These are phyloP conservation scores for Colletotrichum tropicicola DNA, from an alignment of 2,329 filamentous ascomycete genomes.

Conservation along the genomic window DNA sequence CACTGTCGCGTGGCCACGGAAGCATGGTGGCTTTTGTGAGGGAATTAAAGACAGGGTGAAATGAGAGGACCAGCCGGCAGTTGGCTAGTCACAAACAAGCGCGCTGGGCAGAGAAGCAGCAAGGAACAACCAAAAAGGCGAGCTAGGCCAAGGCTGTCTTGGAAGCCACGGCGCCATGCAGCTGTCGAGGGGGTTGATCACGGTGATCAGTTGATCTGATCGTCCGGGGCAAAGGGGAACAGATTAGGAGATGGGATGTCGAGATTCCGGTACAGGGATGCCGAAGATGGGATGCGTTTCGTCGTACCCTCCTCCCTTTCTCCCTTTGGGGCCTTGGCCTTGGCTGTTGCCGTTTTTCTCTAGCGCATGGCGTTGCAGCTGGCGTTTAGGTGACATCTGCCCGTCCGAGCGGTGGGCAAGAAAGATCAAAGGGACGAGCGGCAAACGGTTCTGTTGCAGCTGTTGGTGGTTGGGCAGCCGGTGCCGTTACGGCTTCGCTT, in stretches of 20 bases:
- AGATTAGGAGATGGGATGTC: conserved; percentile 14
- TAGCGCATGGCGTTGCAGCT: conserved; percentile 13
- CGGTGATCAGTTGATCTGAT: conserved; percentile 26
- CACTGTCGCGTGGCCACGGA: conserved; percentile 7
- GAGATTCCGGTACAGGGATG: conserved; percentile 14
- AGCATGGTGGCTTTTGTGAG: background rate
- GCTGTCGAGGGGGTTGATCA: conserved; percentile 8
- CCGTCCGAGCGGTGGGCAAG: conserved; percentile 11
- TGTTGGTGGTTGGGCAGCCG: background rate
- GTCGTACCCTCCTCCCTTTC: background rate
- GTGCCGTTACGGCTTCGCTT: background rate
- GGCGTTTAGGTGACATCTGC: conserved; percentile 2
- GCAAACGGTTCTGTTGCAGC: background rate
- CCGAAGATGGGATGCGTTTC: background rate
- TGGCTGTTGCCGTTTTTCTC: background rate
- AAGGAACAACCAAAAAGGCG: background rate
- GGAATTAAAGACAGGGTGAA: background rate
- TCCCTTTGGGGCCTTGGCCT: background rate
- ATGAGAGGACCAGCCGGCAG: conserved; percentile 6
- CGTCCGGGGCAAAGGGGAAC: conserved; percentile 9
- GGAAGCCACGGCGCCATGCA: conserved; percentile 11
- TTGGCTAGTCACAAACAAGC: conserved; percentile 1
- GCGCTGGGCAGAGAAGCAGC: background rate
- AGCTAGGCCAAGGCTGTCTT: background rate
- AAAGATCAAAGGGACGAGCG: background rate